Evolutionary conservation across 129 eudicot genomes (phyloP), one percentile per base, ranked within the genome.

Genomic region (Scalesia atractyloides): DNA sequence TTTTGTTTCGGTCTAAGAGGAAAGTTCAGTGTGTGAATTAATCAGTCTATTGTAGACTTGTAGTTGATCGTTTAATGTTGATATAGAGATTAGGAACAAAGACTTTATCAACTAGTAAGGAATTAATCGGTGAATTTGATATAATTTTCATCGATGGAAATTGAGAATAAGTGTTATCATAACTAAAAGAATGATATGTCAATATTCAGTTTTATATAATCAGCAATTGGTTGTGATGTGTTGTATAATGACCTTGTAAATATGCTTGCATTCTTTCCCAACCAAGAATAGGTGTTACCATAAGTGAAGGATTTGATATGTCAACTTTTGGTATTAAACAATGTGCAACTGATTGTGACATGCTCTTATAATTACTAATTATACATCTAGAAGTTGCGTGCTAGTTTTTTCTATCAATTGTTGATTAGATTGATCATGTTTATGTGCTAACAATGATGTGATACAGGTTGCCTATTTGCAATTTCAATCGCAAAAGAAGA

Each of bases 401-500:
- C 34, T 53, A 64, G 37, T 51, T 16, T 50, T 63, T 9, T 2
- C 14, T 37, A 30, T 48, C 13, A 12, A 8, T 36, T 9, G 17
- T 64, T 22, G 36, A 73, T 47, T 7, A 30, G 41, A 59, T 41
- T 11, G 19, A 1, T 37, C 2, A 3, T 64, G 26, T 57, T 4
- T 76, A 30, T 50, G 12, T 63, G 22, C 66, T 43, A 64, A 78
- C 12, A 37, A 26, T 12, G 49, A 22, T 37, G 62, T 34, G 41
- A 68, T 62, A 26, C 88, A 85, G 97, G 92, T 43, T 57, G 80
- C 19, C 33, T 91, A 34, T 88, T 66, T 79, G 84, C 94, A 68
- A 70, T 83, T 57, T 64, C 91, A 7, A 80, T 72, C 20, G 95
- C 95, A 2, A 75, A 88, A 67, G 89, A 91, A 73, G 95, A 88